Evolutionary conservation across 306 rosid genomes (phyloP).

Genomic region (Ziziphus jujuba): DNA sequence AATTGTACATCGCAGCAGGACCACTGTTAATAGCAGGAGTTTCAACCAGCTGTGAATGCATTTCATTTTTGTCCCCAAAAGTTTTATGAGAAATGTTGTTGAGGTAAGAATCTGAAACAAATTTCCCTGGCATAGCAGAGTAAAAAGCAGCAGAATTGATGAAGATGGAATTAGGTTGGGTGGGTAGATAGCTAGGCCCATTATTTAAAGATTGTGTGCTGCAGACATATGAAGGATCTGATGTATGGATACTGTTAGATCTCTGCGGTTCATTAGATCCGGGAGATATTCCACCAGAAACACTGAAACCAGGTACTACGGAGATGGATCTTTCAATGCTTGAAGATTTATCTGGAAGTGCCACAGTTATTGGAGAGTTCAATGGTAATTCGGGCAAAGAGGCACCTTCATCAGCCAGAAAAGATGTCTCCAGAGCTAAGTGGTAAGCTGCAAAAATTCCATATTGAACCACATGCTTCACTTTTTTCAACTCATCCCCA

Average conservation of each 20-base stretch:
- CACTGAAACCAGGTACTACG: constrained; percentile 66
- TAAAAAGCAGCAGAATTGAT: constrained; percentile 33
- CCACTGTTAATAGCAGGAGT: constrained; percentile 36
- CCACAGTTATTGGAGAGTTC: constrained; percentile 68
- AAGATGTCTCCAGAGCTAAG: constrained; percentile 95
- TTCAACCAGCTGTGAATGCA: constrained; percentile 28
- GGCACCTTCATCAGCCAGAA: constrained; percentile 99
- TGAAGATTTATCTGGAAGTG: constrained; percentile 68
- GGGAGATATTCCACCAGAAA: constrained; percentile 42
- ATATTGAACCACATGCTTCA: constrained; percentile 93
- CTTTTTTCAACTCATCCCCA: constrained; percentile 83
- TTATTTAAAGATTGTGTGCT: constrained; percentile 35
- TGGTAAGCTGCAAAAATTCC: constrained; percentile 98
- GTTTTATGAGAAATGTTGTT: constrained; percentile 31
- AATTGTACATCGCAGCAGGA: constrained; percentile 29
- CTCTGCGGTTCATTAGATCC: constrained; percentile 45
- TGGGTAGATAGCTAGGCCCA: constrained; percentile 38
- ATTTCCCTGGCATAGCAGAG: constrained; percentile 39
- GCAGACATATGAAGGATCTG: constrained; percentile 40
- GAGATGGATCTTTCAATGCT: constrained; percentile 83
- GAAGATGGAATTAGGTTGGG: constrained; percentile 34
- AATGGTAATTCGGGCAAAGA: constrained; percentile 83
- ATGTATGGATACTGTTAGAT: constrained; percentile 47
- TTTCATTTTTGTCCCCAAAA: constrained; percentile 34
- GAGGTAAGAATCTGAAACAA: constrained; percentile 39